Base-by-base conservation (phyloP, 2,329 filamentous ascomycete species). In the Juglanconis juglandina region DNA sequence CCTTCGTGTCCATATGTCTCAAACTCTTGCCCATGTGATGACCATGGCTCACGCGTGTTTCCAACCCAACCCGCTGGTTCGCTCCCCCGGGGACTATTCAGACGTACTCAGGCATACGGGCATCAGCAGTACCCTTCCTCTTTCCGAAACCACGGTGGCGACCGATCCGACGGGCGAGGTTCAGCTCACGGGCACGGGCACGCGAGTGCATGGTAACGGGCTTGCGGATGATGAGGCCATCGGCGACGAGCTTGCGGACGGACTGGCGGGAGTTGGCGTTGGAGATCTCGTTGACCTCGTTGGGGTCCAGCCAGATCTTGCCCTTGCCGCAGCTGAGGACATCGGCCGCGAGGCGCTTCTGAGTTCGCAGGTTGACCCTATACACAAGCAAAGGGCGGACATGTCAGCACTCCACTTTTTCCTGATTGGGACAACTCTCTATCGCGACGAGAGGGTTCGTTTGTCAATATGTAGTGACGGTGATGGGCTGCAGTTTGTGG, bases 221-320 rank as follows among this genome's bases (percentile, higher is more conserved):
- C 89, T 99, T 99, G 87, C 91, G 91, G 88, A 99, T 99, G 85
- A 99, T 99, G 80, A 99, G 91, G 84, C 95, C 96, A 96, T 99
- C 96, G 83, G 90, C 86, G 79, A 98, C 89, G 81, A 99, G 91
- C 87, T 99, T 99, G 86, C 96, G 94, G 88, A 99, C 90, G 73
- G 94, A 97, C 87, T 98, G 94, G 77, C 95, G 94, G 76, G 94
- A 98, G 91, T 99, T 99, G 89, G 95, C 95, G 83, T 97, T 98
- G 86, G 91, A 92, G 85, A 99, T 99, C 85, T 99, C 95, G 87
- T 83, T 95, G 84, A 93, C 88, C 87, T 99, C 95, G 81, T 96
- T 98, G 81, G 95, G 95, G 84, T 99, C 95, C 79, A 99, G 93
- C 95, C 95, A 99, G 85, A 99, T 96, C 91, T 99, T 99, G 89